Base-by-base conservation (phyloP, 2,329 filamentous ascomycete genomes). In the Aspergillus uvarum region DNA sequence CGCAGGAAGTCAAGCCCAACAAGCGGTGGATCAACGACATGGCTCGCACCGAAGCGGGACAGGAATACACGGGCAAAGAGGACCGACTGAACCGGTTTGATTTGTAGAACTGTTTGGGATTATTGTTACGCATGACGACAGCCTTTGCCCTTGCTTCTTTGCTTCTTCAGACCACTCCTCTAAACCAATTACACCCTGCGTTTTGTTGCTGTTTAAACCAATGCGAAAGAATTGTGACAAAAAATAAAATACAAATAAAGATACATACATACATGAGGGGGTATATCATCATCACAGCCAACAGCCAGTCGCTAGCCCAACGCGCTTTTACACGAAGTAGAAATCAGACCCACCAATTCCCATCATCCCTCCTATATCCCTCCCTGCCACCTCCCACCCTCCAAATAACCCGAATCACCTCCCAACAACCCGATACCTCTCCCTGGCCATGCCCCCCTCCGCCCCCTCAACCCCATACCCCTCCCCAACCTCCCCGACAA, bases 11-110 rank as follows among this genome's bases (percentile, higher is more conserved):
- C 22, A 77, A 80, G 60, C 88, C 88, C 1, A 77, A 87, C 51
- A 85, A 83, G 62, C 80, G 76, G 56, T 92, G 89, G 89, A 84
- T 92, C 59, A 90, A 90, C 68, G 89, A 93, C 71, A 80, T 92
- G 82, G 89, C 89, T 3, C 82, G 88, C 48, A 83, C 87, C 60
- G 84, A 86, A 67, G 87, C 88, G 0, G 83, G 83, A 0, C 74
- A 83, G 61, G 82, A 84, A 1, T 90, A 90, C 69, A 61, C 70
- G 21, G 77, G 83, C 26, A 80, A 77, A 0, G 88, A 91, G 76
- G 86, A 86, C 61, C 83, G 81, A 32, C 74, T 92, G 68, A 75
- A 71, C 62, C 69, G 75, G 38, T 47, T 48, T 31, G 47, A 44
- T 16, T 10, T 55, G 53, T 55, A 55, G 47, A 19, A n/a, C 4